Base-by-base conservation (phyloP, 2,329 filamentous ascomycete species). In the Diaporthe aspalathi region DNA sequence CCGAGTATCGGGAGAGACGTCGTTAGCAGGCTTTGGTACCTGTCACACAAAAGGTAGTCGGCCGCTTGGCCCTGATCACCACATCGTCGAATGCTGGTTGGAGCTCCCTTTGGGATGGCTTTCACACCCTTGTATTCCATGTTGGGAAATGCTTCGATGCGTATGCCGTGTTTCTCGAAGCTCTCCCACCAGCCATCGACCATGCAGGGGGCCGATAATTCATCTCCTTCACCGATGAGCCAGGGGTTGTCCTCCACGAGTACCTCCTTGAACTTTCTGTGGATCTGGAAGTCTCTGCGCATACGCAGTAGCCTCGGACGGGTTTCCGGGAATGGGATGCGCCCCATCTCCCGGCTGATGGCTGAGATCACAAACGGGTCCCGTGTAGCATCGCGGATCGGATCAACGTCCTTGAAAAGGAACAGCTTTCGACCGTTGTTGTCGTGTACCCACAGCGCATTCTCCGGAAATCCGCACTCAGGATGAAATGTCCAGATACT, bases 381-480 rank as follows among this genome's bases (percentile, higher is more conserved):
- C 6, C 76, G 38, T 6, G 74, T 50, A 3, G 76, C 67, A 6
- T 38, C n/a, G 2, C 74, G 73, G 2, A 74, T 74, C 16, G 67
- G 76, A 3, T 72, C 70, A 7, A 75, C 71, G n/a, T 79, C 79
- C 56, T 79, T 81, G 76, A 79, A 83, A 40, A 78, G 74, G 43
- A 75, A 81, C 1, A 78, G 57, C 2, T 71, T 73, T 32, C 27
- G 38, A 45, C 49, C 0, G 27, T 8, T 8, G 5, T 50, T 29
- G 0, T 67, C 9, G 14, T n/a, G 22, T 17, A 75, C 71, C 53
- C 78, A 77, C 0, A 82, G 74, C 22, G 76, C 78, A 9, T 76
- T 53, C 67, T 79, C 78, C 0, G 80, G 76, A 1, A 76, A 75
- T n/a, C 79, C 80, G 50, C 80, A 82, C 11, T 76, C 40, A 1